A percentile compares a stretch with the other conserved stretches of the same genome.
Evolutionary conservation across 2,329 filamentous ascomycete genomes (phyloP).

Genomic region (Cercospora zeina): DNA sequence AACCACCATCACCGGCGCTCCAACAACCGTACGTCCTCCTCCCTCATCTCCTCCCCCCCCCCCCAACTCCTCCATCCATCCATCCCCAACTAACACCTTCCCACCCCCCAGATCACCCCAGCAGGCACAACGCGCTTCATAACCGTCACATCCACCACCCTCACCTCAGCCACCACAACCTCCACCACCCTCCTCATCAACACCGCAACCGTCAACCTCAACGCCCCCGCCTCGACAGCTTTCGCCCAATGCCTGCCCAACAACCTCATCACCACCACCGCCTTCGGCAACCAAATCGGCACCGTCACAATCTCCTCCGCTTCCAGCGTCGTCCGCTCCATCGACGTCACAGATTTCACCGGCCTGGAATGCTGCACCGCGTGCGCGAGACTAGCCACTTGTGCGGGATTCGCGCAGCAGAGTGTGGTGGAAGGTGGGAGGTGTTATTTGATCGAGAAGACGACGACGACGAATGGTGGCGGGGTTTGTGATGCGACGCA

Average conservation of each 20-base stretch:
- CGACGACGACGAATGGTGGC: slow-evolving; percentile 2
- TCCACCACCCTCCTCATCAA: slow-evolving; percentile 11
- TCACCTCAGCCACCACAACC: slow-evolving; percentile 8
- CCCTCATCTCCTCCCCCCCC: no score
- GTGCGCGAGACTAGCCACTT: slow-evolving; percentile 9
- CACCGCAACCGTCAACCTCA: slow-evolving; percentile 14
- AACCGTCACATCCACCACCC: slow-evolving; percentile 11
- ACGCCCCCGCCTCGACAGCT: slow-evolving; percentile 13
- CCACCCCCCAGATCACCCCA: slow-evolving; percentile 3
- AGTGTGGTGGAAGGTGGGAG: not conserved
- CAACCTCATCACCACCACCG: slow-evolving; percentile 15
- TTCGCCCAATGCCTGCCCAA: slow-evolving; percentile 8
- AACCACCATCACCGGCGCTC: not conserved
- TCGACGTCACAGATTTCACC: slow-evolving; percentile 8
- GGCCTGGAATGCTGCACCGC: slow-evolving; percentile 12
- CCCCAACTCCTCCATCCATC: not conserved
- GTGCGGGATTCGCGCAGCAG: slow-evolving; percentile 18
- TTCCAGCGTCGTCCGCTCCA: slow-evolving; percentile 15
- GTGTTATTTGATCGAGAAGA: slow-evolving; percentile 17
- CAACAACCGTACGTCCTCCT: not conserved
- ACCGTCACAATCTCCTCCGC: slow-evolving; percentile 14
- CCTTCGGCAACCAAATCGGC: slow-evolving; percentile 19
- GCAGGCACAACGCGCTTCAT: slow-evolving; percentile 8
- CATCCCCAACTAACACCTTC: not conserved
- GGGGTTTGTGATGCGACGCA: slow-evolving; percentile 3